Percentiles rank a stretch among this genome's conserved stretches.
These are phyloP conservation scores for Heliosperma pusillum DNA, from an alignment of 148 eudicot genomes.

Conservation along the genomic window DNA sequence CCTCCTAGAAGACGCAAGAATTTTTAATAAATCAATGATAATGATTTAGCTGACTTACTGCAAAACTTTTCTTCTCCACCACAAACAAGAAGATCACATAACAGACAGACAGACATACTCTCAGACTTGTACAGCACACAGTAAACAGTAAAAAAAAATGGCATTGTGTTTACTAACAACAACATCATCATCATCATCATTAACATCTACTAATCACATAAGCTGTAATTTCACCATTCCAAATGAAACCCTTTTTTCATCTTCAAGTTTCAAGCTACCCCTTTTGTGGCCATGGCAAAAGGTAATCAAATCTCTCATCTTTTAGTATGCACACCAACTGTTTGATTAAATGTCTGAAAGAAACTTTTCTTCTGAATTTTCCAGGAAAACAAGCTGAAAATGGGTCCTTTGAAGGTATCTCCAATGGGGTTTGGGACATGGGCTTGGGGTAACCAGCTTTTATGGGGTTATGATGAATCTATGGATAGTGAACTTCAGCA, in stretches of 20 bases:
- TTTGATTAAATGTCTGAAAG: constrained; percentile 16
- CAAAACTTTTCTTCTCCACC: neutral
- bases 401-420: constrained; percentile 73
- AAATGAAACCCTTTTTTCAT: constrained; percentile 22
- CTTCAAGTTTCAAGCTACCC: constrained; percentile 57
- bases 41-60: too few relatives aligned
- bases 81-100: constrained; percentile 10
- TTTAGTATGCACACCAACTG: neutral
- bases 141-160: constrained; percentile 16
- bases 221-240: constrained; percentile 36
- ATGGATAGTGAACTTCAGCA: constrained; percentile 87
- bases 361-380: neutral
- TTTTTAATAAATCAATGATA: too few relatives aligned
- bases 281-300: constrained; percentile 87
- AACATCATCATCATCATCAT: constrained; percentile 17
- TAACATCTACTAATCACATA: neutral
- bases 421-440: constrained; percentile 98
- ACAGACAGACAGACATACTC: neutral
- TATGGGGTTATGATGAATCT: constrained; percentile 87
- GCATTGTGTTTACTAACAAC: constrained; percentile 9
- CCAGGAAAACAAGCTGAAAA: constrained; percentile 44
- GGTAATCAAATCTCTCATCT: constrained; percentile 27
- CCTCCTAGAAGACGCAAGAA: too few relatives aligned
- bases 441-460: constrained; percentile 97
- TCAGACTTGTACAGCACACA: neutral